Conservation (phyloP, 768 basidiomycete genomes). For the Trametes maxima region DNA sequence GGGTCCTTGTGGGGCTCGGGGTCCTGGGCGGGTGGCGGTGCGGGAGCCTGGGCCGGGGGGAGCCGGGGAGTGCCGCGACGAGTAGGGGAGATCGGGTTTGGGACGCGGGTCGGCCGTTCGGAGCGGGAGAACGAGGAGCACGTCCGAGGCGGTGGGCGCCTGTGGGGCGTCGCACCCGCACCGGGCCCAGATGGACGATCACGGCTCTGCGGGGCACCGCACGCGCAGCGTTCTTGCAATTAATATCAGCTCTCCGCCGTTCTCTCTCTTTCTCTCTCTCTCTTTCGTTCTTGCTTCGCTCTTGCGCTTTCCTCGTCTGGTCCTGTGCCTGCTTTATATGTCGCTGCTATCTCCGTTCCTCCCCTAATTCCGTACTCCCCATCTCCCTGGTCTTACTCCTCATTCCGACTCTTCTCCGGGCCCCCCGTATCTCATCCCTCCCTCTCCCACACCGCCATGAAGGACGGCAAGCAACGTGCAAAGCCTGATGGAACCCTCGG, state of each 20-base stretch:
- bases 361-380: background rate
- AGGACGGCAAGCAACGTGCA: slow-evolving; percentile 28
- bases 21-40: background rate
- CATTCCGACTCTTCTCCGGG: slow-evolving; percentile 20
- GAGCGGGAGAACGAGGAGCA: background rate
- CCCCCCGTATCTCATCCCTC: background rate
- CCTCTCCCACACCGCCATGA: slow-evolving; percentile 12
- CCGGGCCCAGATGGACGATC: no score
- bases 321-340: background rate
- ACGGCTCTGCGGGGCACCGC: no score
- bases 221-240: no score
- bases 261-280: no score
- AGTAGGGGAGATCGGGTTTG: slow-evolving; percentile 4
- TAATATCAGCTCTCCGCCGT: no score
- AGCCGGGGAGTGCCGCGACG: slow-evolving; percentile 12
- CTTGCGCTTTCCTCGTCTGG: background rate
- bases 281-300: no score
- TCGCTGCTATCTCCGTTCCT: background rate
- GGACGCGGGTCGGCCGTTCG: background rate
- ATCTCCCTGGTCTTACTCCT: background rate
- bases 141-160: no score
- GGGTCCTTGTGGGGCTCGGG: background rate
- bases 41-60: background rate
- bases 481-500: slow-evolving; percentile 20
- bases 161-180: no score